phyloP scores from a whole-genome alignment of 805 yeast genomes.

The Wickerhamiella galacta region DNA sequence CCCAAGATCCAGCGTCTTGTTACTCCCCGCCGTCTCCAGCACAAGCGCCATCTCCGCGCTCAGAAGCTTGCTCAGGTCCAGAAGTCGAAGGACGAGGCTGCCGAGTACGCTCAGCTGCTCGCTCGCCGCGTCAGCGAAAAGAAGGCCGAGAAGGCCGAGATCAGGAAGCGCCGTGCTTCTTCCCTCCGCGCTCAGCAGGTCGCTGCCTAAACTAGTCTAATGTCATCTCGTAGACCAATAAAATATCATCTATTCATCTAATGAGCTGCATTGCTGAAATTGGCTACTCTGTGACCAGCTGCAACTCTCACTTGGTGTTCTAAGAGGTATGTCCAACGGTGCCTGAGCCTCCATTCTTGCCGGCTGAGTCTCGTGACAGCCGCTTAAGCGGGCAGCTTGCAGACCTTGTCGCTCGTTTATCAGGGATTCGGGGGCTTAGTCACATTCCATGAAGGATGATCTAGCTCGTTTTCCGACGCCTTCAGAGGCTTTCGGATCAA shows the following conservation, averaged over 20 bases:
- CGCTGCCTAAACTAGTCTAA: no score
- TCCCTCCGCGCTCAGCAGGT: slow-evolving; percentile 56
- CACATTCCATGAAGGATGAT: slow-evolving; percentile 18
- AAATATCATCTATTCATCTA: no score
- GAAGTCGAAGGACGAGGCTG: slow-evolving; percentile 99
- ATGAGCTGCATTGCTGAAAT: no score
- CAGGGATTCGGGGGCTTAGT: no score
- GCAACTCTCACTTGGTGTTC: no score
- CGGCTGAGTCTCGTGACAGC: no score
- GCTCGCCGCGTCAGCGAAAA: slow-evolving; percentile 97
- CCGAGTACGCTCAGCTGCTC: slow-evolving; percentile 97
- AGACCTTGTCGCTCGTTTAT: no score
- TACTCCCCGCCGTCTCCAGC: slow-evolving; percentile 97
- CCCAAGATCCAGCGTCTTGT: slow-evolving; percentile 99
- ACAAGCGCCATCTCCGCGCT: slow-evolving; percentile 94
- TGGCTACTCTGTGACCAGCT: no score
- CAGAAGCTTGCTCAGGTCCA: slow-evolving; percentile 92
- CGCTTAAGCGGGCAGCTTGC: no score
- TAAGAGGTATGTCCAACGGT: no score
- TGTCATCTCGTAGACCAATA: no score
- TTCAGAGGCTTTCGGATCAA: slow-evolving; percentile 15
- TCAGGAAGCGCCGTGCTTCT: slow-evolving; percentile 99
- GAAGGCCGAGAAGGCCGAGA: slow-evolving; percentile 96
- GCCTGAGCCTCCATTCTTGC: no score
- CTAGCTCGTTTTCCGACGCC: slow-evolving; percentile 18